Percentiles rank a stretch among this genome's conserved stretches.
Conservation (phyloP, 768 basidiomycete genomes). For the Rhizopogon vesiculosus region DNA sequence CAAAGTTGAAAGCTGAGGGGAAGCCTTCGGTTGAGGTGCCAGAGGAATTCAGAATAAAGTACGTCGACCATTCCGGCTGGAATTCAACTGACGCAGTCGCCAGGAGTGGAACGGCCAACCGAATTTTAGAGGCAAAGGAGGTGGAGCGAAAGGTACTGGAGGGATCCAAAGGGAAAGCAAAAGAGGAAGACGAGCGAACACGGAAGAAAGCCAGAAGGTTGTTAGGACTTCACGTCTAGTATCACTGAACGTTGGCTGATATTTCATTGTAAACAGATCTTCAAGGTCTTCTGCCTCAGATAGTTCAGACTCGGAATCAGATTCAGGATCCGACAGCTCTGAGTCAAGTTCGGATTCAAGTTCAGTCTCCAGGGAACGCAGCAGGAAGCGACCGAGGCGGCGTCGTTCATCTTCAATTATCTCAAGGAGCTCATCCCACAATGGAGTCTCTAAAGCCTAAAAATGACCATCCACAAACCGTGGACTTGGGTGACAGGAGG, state of each 20-base stretch:
- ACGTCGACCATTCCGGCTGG: conserved; percentile 18
- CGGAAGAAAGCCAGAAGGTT: conserved; percentile 34
- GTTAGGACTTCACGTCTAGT: conserved; percentile 25
- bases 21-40: conserved; percentile 82
- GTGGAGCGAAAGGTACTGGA: conserved; percentile 48
- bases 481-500: not conserved
- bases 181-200: conserved; percentile 24
- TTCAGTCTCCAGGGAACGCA: conserved; percentile 39
- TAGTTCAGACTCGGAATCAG: conserved; percentile 27
- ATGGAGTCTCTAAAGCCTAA: conserved; percentile 11
- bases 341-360: conserved; percentile 38
- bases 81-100: conserved; percentile 3
- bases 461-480: conserved; percentile 4
- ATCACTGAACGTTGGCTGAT: not conserved
- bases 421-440: conserved; percentile 10
- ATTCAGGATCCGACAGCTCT: conserved; percentile 26
- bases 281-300: conserved; percentile 46
- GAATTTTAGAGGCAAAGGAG: conserved; percentile 79
- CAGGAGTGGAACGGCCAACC: conserved; percentile 79
- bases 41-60: conserved; percentile 88
- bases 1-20: conserved; percentile 65
- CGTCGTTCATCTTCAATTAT: conserved; percentile 12
- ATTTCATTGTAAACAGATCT: not conserved
- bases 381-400: conserved; percentile 31
- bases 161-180: conserved; percentile 26